A percentile compares a stretch with the other conserved stretches of the same genome.
These are phyloP conservation scores for Saturnispora sanitii DNA, from an alignment of 805 yeast species.

Conservation along the genomic window DNA sequence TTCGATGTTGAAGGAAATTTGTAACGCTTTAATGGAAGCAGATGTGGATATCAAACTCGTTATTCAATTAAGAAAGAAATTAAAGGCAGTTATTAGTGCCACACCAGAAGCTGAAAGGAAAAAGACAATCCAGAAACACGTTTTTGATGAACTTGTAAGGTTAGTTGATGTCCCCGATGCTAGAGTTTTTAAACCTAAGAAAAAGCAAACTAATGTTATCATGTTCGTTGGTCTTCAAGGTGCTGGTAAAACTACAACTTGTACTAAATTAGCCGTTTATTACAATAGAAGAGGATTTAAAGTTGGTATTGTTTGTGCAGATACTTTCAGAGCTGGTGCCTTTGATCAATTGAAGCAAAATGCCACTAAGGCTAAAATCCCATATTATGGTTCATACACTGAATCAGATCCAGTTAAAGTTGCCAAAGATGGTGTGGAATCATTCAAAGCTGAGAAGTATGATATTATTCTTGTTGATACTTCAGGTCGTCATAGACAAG, in stretches of 20 bases:
- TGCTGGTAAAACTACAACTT: conserved; percentile 96
- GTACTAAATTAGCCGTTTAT: conserved; percentile 92
- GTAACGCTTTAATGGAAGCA: conserved; percentile 84
- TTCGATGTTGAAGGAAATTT: conserved; percentile 72
- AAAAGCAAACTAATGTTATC: conserved; percentile 67
- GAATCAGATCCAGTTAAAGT: conserved; percentile 94
- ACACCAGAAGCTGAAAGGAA: conserved; percentile 62
- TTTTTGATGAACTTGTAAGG: conserved; percentile 83
- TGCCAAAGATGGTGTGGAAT: conserved; percentile 83
- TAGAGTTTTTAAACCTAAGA: conserved; percentile 64
- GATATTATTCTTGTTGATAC: conserved; percentile 95
- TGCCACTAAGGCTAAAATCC: conserved; percentile 90
- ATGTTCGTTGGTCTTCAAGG: conserved; percentile 99
- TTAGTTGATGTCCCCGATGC: conserved; percentile 61
- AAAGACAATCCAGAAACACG: conserved; percentile 77
- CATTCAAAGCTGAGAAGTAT: conserved; percentile 83
- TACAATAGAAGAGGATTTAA: conserved; percentile 89
- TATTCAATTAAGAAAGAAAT: conserved; percentile 60
- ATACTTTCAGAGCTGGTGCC: conserved; percentile 99
- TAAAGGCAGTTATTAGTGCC: conserved; percentile 46
- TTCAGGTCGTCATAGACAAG: conserved; percentile 96
- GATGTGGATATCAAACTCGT: conserved; percentile 89
- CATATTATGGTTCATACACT: conserved; percentile 89
- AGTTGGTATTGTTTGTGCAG: conserved; percentile 96
- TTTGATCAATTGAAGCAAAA: conserved; percentile 97